Evolutionary conservation across 1,284 basidiomycete species (phyloP).

Genomic region (Tylopilus orsonianus): DNA sequence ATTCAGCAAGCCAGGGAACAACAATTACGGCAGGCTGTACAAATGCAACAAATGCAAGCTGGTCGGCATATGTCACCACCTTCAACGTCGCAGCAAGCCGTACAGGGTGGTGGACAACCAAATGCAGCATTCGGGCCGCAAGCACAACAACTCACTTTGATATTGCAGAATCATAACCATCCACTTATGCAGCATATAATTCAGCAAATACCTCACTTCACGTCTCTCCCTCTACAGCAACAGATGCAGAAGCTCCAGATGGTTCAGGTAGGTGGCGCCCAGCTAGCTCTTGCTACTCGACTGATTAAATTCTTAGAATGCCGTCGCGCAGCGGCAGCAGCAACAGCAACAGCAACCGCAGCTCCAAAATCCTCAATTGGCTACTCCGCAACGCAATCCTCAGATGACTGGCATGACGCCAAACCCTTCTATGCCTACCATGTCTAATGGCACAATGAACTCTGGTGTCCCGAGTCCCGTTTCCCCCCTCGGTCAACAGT

Average conservation of each 20-base stretch:
- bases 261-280: slow-evolving; percentile 46
- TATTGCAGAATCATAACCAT: slow-evolving; percentile 57
- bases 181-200: slow-evolving; percentile 57
- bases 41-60: slow-evolving; percentile 34
- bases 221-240: slow-evolving; percentile 45
- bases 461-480: slow-evolving; percentile 26
- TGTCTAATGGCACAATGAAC: slow-evolving; percentile 29
- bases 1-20: slow-evolving; percentile 42
- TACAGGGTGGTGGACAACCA: slow-evolving; percentile 23
- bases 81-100: slow-evolving; percentile 26
- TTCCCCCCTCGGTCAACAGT: slow-evolving; percentile 30
- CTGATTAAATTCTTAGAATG: slow-evolving; percentile 16
- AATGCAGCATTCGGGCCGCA: slow-evolving; percentile 19
- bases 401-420: slow-evolving; percentile 31
- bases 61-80: slow-evolving; percentile 47
- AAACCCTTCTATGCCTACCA: slow-evolving; percentile 20
- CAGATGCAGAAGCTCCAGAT: slow-evolving; percentile 60
- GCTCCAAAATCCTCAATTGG: slow-evolving; percentile 29
- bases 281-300: slow-evolving; percentile 1
- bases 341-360: slow-evolving; percentile 23
- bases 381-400: slow-evolving; percentile 25
- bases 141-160: slow-evolving; percentile 45
- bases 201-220: slow-evolving; percentile 53
- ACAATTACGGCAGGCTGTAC: slow-evolving; percentile 36
- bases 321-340: slow-evolving; percentile 22